Base-by-base conservation (phyloP, 2,329 filamentous ascomycete genomes). In the Neoarthrinium moseri region DNA sequence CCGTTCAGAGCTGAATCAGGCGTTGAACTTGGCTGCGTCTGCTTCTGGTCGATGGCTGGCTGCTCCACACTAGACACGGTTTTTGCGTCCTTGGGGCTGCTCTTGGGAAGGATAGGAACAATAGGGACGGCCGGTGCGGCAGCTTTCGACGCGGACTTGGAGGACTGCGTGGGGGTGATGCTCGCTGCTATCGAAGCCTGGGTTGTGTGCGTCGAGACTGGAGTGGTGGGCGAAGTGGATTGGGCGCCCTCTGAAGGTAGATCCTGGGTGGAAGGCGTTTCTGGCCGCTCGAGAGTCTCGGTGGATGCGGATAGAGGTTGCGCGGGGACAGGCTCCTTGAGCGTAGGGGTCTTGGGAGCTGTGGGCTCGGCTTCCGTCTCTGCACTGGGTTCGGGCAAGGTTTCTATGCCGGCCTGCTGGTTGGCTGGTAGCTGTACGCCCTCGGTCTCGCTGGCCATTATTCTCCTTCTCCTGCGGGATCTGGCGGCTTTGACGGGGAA, bases 401-500 rank as follows among this genome's bases (percentile, higher is more conserved):
- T 34, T n/a, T 53, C 52, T 5, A 33, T 39, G 10, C 61, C 56
- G 30, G 67, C 70, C 29, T 68, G 63, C 44, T 68, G 68, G 33
- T 66, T 69, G 21, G 61, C 56, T 15, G 72, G 75, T 3, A 74
- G 57, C 38, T 73, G 72, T 1, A 80, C 65, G 12, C 65, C 55
- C 26, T 66, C 56, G 5, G 62, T 62, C 30, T 70, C 60, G 6
- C 63, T 58, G 15, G 60, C 63, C 18, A 73, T 51, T 6, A 59
- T 52, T 43, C 61, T 64, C 50, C 61, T 61, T 53, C 67, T 74
- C 61, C 72, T 74, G 52, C 68, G 71, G 27, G 67, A 64, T 55
- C 65, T 72, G 11, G 65, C 32, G 27, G 61, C 53, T 53, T 64
- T 68, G 4, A 56, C 56, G 11, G 81, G 80, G 56, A 81, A 85